Evolutionary conservation across 75 land plant species (phyloP).

Genomic region (Cupressus sempervirens): DNA sequence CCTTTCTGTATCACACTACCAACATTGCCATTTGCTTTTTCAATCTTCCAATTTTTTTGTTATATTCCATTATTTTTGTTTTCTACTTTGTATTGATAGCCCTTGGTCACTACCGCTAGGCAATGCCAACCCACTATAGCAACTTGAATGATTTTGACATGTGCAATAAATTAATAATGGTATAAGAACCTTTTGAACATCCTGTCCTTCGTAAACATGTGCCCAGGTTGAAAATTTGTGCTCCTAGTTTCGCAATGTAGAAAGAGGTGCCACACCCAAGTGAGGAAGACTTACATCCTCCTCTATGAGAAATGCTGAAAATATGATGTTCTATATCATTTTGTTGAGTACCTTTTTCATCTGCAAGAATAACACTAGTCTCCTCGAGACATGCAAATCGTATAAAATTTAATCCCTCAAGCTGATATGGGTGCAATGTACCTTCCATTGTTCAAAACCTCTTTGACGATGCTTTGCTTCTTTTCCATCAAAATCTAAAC

Average conservation of each 20-base stretch:
- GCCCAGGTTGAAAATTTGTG: constrained; percentile 99
- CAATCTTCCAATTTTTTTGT: too few species aligned
- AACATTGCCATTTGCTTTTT: too few species aligned
- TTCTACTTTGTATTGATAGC: too few species aligned
- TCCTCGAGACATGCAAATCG: constrained; percentile 89
- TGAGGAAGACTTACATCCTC: constrained; percentile 68
- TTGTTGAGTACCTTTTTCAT: constrained; percentile 99
- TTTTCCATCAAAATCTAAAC: constrained; percentile 35
- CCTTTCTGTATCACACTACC: too few species aligned
- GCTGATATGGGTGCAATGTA: constrained; percentile 87
- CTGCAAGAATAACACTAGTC: constrained; percentile 96
- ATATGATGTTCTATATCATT: constrained; percentile 95
- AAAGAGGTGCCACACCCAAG: constrained; percentile 92
- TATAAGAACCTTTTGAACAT: too few species aligned
- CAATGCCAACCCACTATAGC: too few species aligned
- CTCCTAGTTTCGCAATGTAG: constrained; percentile 96
- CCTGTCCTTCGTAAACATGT: too few species aligned
- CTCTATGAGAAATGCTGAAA: constrained; percentile 75
- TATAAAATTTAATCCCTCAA: constrained; percentile 94
- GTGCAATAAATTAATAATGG: too few species aligned
- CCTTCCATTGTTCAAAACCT: constrained; percentile 77
- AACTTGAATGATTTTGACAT: too few species aligned
- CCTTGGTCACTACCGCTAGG: too few species aligned
- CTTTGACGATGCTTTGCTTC: constrained; percentile 51
- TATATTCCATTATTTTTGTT: too few species aligned